These are phyloP conservation scores for Euphorbia peplus DNA, from an alignment of 345 rosid genomes.

Conservation along the genomic window DNA sequence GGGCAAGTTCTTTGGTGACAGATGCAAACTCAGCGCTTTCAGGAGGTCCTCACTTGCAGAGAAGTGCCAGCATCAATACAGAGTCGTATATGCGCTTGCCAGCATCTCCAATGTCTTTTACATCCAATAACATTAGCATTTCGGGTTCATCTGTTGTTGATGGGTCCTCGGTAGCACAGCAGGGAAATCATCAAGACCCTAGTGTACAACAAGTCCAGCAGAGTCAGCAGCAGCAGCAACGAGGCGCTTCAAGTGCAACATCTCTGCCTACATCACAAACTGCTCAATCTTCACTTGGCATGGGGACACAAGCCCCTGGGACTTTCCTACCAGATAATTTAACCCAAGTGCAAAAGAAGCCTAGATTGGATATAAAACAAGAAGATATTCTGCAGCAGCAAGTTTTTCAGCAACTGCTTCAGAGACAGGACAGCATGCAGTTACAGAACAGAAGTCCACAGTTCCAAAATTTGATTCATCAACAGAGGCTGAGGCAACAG, in stretches of 20 bases:
- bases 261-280: conserved; percentile 61
- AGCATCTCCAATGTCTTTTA: conserved; percentile 86
- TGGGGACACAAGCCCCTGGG: conserved; percentile 60
- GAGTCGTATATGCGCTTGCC: conserved; percentile 96
- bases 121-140: conserved; percentile 86
- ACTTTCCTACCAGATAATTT: conserved; percentile 70
- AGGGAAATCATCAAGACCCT: conserved; percentile 61
- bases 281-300: conserved; percentile 56
- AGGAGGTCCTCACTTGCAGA: conserved; percentile 83
- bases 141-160: conserved; percentile 86
- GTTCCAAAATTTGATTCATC: conserved; percentile 67
- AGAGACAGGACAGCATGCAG: conserved; percentile 79
- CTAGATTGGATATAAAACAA: conserved; percentile 75
- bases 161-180: conserved; percentile 77
- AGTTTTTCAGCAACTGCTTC: conserved; percentile 73
- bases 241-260: conserved; percentile 71
- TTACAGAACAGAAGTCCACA: conserved; percentile 69
- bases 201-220: conserved; percentile 55
- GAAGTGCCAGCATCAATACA: conserved; percentile 90
- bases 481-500: conserved; percentile 60
- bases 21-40: conserved; percentile 95
- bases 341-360: conserved; percentile 74
- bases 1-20: conserved; percentile 90
- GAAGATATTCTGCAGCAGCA: conserved; percentile 88
- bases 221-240: conserved; percentile 57